phyloP scores from a whole-genome alignment of 352 stramenopile species.

The Phytophthora uliginosa region DNA sequence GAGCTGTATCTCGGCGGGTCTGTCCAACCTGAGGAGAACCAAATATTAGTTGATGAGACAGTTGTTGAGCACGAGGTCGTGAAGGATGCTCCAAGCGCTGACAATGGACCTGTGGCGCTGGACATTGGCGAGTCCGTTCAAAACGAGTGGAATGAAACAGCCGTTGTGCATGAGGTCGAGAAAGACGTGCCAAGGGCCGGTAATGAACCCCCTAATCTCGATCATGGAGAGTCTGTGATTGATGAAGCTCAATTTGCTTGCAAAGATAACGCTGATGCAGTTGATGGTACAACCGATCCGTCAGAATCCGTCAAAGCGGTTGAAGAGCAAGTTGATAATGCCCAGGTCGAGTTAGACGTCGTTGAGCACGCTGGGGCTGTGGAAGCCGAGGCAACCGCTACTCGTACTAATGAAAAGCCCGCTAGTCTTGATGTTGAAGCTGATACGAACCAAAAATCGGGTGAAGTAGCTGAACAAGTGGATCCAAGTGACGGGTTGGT shows the following conservation, averaged over 20 bases:
- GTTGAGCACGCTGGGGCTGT: not conserved
- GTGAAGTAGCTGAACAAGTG: not conserved
- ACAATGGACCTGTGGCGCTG: too few relatives aligned
- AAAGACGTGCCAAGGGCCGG: not conserved
- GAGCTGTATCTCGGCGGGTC: not conserved
- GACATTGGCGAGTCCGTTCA: not conserved
- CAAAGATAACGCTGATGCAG: not conserved
- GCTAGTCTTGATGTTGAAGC: not conserved
- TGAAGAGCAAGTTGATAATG: not conserved
- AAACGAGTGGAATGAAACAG: not conserved
- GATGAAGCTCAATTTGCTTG: not conserved
- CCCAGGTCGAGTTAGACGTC: not conserved
- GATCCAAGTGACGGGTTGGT: not conserved
- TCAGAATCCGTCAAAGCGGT: not conserved
- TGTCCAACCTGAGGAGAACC: not conserved
- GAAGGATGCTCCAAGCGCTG: not conserved
- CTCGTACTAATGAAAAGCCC: not conserved
- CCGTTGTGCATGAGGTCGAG: not conserved
- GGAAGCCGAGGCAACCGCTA: not conserved
- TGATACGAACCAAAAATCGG: constrained; percentile 1
- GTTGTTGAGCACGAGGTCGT: not conserved
- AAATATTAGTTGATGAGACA: not conserved
- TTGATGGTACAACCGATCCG: not conserved
- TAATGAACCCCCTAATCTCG: not conserved
- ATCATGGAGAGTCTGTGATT: not conserved